These are phyloP conservation scores for Nitzschia putrida DNA, from an alignment of 108 stramenopile species.

Conservation along the genomic window DNA sequence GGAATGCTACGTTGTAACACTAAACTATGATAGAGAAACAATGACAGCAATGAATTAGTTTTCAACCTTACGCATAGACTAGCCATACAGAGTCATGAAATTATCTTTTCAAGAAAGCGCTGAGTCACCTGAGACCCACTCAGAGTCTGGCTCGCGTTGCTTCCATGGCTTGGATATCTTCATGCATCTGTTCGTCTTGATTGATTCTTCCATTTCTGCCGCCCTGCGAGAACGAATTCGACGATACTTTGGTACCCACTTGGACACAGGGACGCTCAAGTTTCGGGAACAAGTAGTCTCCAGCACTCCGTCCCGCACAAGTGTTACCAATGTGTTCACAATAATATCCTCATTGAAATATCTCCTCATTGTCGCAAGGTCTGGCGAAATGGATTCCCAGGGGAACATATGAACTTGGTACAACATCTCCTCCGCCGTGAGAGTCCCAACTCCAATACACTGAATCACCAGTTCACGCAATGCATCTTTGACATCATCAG, in stretches of 20 bases:
- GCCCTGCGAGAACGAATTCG: slow-evolving; percentile 9
- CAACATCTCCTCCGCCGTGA: slow-evolving; percentile 64
- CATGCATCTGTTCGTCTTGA: slow-evolving; percentile 54
- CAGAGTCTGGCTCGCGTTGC: slow-evolving; percentile 15
- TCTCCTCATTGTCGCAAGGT: slow-evolving; percentile 46
- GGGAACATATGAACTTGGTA: slow-evolving; percentile 55
- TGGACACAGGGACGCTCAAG: slow-evolving; percentile 28
- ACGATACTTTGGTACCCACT: slow-evolving; percentile 41
- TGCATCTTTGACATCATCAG: slow-evolving; percentile 28
- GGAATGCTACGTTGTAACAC: too few relatives aligned
- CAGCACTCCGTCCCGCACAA: slow-evolving; percentile 68
- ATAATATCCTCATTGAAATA: slow-evolving; percentile 69
- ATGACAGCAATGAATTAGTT: too few relatives aligned
- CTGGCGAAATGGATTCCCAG: slow-evolving; percentile 48
- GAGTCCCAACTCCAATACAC: slow-evolving; percentile 43
- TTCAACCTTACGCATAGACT: too few relatives aligned
- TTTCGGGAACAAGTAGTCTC: slow-evolving; percentile 42
- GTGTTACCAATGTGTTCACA: slow-evolving; percentile 50
- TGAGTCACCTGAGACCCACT: slow-evolving; percentile 24
- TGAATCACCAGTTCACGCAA: slow-evolving; percentile 63
- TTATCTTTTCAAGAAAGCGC: slow-evolving; percentile 1
- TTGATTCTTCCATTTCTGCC: slow-evolving; percentile 31
- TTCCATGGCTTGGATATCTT: slow-evolving; percentile 83
- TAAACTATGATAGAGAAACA: too few relatives aligned
- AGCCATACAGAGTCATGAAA: background rate